Percentiles rank a stretch among this genome's conserved stretches.
phyloP scores from a whole-genome alignment of 1,284 basidiomycete species.

The Ganoderma lucidum region DNA sequence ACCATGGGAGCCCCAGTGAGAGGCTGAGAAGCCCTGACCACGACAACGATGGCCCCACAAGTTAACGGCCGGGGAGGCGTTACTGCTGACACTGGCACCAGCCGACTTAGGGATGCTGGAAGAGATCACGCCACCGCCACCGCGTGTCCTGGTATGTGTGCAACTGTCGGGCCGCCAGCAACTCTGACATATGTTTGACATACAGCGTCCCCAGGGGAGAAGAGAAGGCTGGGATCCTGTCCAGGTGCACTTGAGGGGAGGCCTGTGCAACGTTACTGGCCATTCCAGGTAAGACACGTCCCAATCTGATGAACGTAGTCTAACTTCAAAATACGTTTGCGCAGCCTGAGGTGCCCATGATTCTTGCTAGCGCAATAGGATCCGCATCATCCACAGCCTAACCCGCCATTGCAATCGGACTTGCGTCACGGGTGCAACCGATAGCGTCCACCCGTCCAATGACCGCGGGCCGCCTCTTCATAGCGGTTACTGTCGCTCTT shows the following conservation, averaged over 20 bases:
- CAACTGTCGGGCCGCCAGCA: neutral
- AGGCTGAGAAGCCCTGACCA: neutral
- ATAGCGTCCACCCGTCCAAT: neutral
- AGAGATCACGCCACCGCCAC: constrained; percentile 4
- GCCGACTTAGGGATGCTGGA: neutral
- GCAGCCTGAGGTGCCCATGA: neutral
- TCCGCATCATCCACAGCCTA: neutral
- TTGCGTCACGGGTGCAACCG: neutral
- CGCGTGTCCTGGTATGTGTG: neutral
- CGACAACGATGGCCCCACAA: constrained; percentile 2
- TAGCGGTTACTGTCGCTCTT: neutral
- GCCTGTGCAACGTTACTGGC: neutral
- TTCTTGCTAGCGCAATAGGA: neutral
- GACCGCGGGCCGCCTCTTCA: neutral
- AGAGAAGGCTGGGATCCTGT: constrained; percentile 1
- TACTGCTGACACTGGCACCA: neutral
- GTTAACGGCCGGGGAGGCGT: neutral
- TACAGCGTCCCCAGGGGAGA: neutral
- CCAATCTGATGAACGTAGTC: neutral
- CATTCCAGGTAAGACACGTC: constrained; percentile 1
- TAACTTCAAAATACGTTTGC: neutral
- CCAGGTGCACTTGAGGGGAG: neutral
- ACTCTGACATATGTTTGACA: neutral
- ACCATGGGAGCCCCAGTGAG: neutral
- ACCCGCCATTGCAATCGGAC: neutral